A percentile compares a stretch with the other conserved stretches of the same genome.
phyloP scores from a whole-genome alignment of 805 yeast genomes.

The Metschnikowia chrysomelidarum region DNA sequence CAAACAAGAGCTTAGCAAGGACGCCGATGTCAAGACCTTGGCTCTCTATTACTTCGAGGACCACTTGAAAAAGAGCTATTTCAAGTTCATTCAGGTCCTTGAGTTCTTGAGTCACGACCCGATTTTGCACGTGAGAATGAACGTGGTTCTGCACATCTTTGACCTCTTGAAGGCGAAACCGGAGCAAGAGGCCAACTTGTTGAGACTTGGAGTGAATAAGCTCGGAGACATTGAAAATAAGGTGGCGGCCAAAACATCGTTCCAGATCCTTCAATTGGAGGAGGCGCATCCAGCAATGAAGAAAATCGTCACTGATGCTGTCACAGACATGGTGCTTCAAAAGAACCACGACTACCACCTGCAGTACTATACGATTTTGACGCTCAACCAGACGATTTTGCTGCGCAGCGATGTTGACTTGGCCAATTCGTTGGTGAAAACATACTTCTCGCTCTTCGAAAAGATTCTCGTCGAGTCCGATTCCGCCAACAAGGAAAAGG shows the following conservation, averaged over 20 bases:
- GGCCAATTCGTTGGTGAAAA: constrained; percentile 78
- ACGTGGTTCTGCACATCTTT: constrained; percentile 70
- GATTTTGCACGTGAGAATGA: constrained; percentile 81
- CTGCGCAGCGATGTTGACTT: constrained; percentile 73
- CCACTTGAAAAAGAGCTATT: constrained; percentile 72
- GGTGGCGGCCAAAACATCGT: constrained; percentile 87
- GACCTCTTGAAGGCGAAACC: constrained; percentile 83
- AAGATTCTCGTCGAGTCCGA: constrained; percentile 73
- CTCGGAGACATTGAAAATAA: constrained; percentile 91
- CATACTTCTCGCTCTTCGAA: constrained; percentile 85
- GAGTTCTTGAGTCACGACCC: constrained; percentile 89
- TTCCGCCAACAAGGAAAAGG: constrained; percentile 39
- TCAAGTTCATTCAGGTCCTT: constrained; percentile 69
- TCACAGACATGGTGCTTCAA: constrained; percentile 76
- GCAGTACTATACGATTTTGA: constrained; percentile 80
- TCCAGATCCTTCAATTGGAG: constrained; percentile 71
- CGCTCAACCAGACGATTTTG: constrained; percentile 90
- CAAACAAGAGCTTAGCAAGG: constrained; percentile 58
- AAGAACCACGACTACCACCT: constrained; percentile 80
- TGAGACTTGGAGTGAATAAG: constrained; percentile 88
- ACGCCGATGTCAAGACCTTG: constrained; percentile 45
- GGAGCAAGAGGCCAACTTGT: constrained; percentile 91
- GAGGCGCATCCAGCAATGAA: constrained; percentile 97
- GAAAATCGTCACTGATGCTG: constrained; percentile 69
- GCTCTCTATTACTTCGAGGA: constrained; percentile 87